Conservation (phyloP, 495 filamentous ascomycete genomes). For the Evansstolkia leycettana region DNA sequence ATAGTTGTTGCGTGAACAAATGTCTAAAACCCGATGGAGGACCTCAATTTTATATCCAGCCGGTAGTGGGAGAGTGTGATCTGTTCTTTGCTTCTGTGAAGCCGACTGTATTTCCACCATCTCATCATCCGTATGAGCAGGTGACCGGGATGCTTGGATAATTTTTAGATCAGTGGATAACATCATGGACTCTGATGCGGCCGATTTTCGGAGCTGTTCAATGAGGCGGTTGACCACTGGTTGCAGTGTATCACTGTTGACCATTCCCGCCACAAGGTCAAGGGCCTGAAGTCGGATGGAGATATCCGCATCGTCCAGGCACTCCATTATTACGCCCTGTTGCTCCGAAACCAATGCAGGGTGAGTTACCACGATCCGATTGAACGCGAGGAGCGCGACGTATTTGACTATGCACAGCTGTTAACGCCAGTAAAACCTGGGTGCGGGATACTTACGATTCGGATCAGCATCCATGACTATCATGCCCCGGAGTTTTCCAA, state of each 20-base stretch:
- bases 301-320: constrained; percentile 89
- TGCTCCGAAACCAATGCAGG: constrained; percentile 78
- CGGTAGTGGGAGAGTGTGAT: constrained; percentile 41
- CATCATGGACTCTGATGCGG: constrained; percentile 10
- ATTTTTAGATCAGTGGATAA: neutral
- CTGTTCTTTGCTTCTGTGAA: constrained; percentile 11
- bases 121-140: neutral
- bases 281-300: constrained; percentile 91
- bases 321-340: constrained; percentile 89
- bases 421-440: constrained; percentile 1
- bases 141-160: too few species aligned
- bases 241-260: constrained; percentile 68
- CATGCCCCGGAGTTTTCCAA: constrained; percentile 88
- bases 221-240: constrained; percentile 79
- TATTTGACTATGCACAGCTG: constrained; percentile 62
- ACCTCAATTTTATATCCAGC: constrained; percentile 73
- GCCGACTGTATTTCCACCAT: neutral
- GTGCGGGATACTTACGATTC: constrained; percentile 49
- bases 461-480: constrained; percentile 84
- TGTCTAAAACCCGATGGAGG: constrained; percentile 66
- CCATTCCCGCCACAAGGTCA: constrained; percentile 84
- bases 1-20: constrained; percentile 89
- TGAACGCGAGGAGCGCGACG: constrained; percentile 88
- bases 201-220: constrained; percentile 56
- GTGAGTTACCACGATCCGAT: constrained; percentile 82